Base-by-base conservation (phyloP, 352 stramenopile genomes). In the Pythium guiyangense region DNA sequence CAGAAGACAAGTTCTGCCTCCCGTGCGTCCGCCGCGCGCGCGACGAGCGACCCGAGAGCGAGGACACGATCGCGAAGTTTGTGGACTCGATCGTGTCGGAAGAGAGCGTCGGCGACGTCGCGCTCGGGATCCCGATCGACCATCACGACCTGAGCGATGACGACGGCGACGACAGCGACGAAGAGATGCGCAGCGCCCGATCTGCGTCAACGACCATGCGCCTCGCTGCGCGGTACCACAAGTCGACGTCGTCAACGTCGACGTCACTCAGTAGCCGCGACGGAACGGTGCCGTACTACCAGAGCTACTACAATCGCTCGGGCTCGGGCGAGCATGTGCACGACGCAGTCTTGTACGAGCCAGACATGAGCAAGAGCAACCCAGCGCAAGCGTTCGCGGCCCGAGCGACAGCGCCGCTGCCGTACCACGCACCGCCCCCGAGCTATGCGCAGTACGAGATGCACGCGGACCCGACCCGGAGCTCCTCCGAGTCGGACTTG, bases 11-110 rank as follows among this genome's bases (percentile, higher is more conserved):
- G 42, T 63, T 63, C 29, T 63, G 57, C 31, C 39, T 63, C 14
- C 57, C 49, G 22, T 63, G 57, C 25, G 57, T 63, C 49, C 40
- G 37, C 4, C 57, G 34, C 40, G 40, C 57, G 20, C 57, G 57
- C 25, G 50, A 58, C 6, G 12, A 58, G 27, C 57, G 49, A 1
- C 48, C 57, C 9, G 57, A 57, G 40, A 25, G 49, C 31, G 57
- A 52, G 27, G 49, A 43, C 20, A 6, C 9, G 44, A 17, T 55
- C 37, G 39, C 29, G 29, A 26, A 47, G 34, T 60, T 60, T 34
- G 54, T 54, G 45, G 39, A 52, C 54, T 60, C 54, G 54, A 43
- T 60, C 11, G 54, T 60, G 17, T 60, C 54, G 15, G 46, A 54
- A 35, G 42, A 40, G 14, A 60, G 54, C 25, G 52, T 25, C 46